phyloP scores from a whole-genome alignment of 1,139 yeast species.

The Zygosaccharomyces sapae region DNA sequence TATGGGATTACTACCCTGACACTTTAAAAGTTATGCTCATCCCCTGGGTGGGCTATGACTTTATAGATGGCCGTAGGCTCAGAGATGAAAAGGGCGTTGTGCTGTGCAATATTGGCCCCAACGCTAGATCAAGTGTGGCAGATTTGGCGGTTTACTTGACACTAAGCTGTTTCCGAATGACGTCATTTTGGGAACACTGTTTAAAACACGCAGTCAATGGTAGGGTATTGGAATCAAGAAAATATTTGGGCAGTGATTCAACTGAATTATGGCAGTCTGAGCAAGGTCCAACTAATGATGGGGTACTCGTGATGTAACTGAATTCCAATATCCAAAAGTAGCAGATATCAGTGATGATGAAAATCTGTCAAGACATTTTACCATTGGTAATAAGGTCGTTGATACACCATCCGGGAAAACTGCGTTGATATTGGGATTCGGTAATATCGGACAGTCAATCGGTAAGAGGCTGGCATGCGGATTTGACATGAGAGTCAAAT shows the following conservation, averaged over 20 bases:
- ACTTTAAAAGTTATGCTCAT: constrained; percentile 54
- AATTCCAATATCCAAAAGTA: constrained; percentile 1
- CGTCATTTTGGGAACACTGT: constrained; percentile 46
- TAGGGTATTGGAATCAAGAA: constrained; percentile 38
- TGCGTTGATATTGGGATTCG: constrained; percentile 73
- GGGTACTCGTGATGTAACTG: constrained; percentile 2
- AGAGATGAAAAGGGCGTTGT: constrained; percentile 42
- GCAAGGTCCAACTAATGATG: constrained; percentile 14
- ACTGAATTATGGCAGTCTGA: constrained; percentile 16
- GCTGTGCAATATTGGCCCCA: constrained; percentile 63
- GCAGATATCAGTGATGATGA: constrained; percentile 2
- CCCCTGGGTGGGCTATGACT: constrained; percentile 70
- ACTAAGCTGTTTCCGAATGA: constrained; percentile 58
- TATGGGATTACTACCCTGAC: constrained; percentile 50
- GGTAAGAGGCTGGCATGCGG: constrained; percentile 49
- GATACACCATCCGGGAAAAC: constrained; percentile 57
- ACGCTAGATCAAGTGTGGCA: constrained; percentile 66
- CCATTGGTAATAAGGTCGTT: constrained; percentile 47
- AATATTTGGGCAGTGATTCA: constrained; percentile 39
- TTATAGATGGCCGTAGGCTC: constrained; percentile 47
- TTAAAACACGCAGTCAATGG: constrained; percentile 41
- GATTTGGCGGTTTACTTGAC: constrained; percentile 64
- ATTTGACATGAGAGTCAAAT: constrained; percentile 65
- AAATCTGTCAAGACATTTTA: constrained; percentile 37
- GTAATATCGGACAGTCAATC: constrained; percentile 66